Evolutionary conservation across 140 eudicot species (phyloP), one percentile per base, ranked within the genome.

Genomic region (Flaveria floridana): DNA sequence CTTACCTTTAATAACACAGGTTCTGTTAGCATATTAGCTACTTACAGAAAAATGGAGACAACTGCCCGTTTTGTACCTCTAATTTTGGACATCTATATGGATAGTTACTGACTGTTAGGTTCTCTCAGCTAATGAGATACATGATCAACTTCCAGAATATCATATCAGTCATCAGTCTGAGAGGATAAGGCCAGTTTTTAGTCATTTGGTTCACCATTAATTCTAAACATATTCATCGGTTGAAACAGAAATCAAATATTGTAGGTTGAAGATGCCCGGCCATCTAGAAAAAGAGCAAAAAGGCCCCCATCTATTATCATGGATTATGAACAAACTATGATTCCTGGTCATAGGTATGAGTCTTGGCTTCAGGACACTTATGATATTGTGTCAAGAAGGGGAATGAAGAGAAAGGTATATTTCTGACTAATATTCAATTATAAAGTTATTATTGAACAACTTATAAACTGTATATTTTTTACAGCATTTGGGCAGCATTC

Each of bases 271-370:
- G 74, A 82, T 47, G 73, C 26, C 79, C 79, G 53, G 42, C 81
- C 87, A 77, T 63, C 79, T 1, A 85, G 84, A 79, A 86, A 76
- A 81, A 85, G 79, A 78, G 86, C 73, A 84, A 87, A 76, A 77
- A 76, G 73, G 65, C 51, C 74, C 74, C 78, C 85, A 67, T 65
- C 81, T 76, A 58, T 77, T 62, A 16, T 62, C 39, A 85, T 94
- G 91, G 99, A 94, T 82, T 53, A 87, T 74, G 91, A 84, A 52
- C 95, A 85, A 81, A 90, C 89, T 65, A 84, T 91, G 72, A 91
- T 94, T 44, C 91, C 97, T 34, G 89, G 92, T 48, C 82, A 73
- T 21, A 82, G 85, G 74, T 94, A 90, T 84, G 97, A 94, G 73
- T 83, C 88, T 9, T 94, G 99, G 99, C 97, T 91, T 71, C 90